Conservation (phyloP, 2,329 filamentous ascomycete genomes). For the Aspergillus sp. region DNA sequence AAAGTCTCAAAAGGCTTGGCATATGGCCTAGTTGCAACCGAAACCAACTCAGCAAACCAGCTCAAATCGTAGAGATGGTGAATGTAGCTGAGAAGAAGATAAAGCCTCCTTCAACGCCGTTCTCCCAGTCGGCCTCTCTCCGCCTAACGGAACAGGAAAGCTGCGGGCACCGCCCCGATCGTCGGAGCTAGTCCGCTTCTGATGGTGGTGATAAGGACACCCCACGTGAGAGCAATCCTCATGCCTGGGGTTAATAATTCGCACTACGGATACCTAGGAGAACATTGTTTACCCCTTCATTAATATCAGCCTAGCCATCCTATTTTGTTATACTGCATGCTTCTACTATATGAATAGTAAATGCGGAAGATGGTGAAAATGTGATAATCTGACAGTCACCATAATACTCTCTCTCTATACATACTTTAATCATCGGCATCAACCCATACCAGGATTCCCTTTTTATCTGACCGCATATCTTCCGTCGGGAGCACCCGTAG, state of each 20-base stretch:
- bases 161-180: constrained; percentile 21
- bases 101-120: constrained; percentile 5
- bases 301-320: background rate
- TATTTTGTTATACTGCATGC: background rate
- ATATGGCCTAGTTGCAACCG: background rate
- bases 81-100: background rate
- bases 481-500: constrained; percentile 77
- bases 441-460: constrained; percentile 48
- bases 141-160: constrained; percentile 22
- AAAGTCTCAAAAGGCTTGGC: background rate
- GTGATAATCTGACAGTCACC: background rate
- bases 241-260: background rate
- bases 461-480: constrained; percentile 60
- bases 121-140: constrained; percentile 12
- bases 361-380: background rate
- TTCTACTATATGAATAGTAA: background rate
- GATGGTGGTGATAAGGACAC: constrained; percentile 21
- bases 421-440: constrained; percentile 38
- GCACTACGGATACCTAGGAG: background rate
- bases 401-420: background rate
- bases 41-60: background rate
- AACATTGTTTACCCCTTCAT: background rate
- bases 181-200: constrained; percentile 21
- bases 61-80: background rate
- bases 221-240: constrained; percentile 22